phyloP scores from a whole-genome alignment of 1,284 basidiomycete genomes.

The Hortiboletus rubellus region DNA sequence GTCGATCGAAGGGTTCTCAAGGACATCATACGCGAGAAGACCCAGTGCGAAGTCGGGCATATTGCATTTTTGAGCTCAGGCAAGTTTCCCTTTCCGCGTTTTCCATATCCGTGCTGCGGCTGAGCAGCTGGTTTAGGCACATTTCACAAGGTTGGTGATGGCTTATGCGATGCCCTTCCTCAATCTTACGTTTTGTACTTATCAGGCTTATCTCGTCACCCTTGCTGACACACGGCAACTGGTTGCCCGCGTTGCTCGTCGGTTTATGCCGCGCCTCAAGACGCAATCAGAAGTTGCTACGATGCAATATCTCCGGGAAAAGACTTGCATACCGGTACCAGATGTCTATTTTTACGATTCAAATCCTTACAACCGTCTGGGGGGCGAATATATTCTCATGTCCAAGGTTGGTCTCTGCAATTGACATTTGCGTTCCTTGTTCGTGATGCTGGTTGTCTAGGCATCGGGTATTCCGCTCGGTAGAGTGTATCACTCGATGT shows the following conservation, averaged over 20 bases:
- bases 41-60: slow-evolving; percentile 60
- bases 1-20: slow-evolving; percentile 70
- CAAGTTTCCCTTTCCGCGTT: slow-evolving; percentile 35
- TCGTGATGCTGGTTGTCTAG: slow-evolving; percentile 40
- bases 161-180: neutral
- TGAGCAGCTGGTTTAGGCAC: slow-evolving; percentile 50
- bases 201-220: slow-evolving; percentile 71
- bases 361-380: slow-evolving; percentile 78
- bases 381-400: slow-evolving; percentile 82
- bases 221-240: slow-evolving; percentile 60
- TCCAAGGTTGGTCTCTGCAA: slow-evolving; percentile 57
- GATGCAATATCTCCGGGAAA: slow-evolving; percentile 68
- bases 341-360: slow-evolving; percentile 72
- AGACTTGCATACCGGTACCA: slow-evolving; percentile 70
- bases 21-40: slow-evolving; percentile 71
- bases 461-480: slow-evolving; percentile 68
- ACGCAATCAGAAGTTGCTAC: slow-evolving; percentile 83
- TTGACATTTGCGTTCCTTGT: slow-evolving; percentile 8
- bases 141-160: slow-evolving; percentile 65
- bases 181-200: slow-evolving; percentile 7
- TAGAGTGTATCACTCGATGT: slow-evolving; percentile 64
- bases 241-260: slow-evolving; percentile 74
- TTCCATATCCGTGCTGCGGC: neutral
- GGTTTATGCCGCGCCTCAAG: slow-evolving; percentile 80
- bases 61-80: slow-evolving; percentile 75